phyloP scores from a whole-genome alignment of 2,329 filamentous ascomycete genomes.

The Monosporascus ibericus region DNA sequence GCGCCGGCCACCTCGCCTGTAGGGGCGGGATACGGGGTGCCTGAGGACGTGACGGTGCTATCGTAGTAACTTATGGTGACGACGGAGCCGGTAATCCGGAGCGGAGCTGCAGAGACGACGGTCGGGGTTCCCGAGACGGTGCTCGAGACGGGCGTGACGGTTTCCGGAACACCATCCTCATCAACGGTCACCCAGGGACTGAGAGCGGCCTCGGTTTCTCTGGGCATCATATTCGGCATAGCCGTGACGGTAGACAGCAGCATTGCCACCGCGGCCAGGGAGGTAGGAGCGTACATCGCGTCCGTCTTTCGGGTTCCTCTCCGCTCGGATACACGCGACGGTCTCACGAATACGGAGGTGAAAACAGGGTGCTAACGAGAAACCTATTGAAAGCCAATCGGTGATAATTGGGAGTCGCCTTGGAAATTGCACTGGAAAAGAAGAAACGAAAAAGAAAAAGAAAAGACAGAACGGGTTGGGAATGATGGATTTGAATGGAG shows the following conservation, averaged over 20 bases:
- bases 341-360: too few species aligned
- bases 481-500: too few species aligned
- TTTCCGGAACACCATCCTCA: constrained; percentile 39
- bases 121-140: constrained; percentile 41
- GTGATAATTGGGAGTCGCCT: too few species aligned
- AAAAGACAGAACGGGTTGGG: too few species aligned
- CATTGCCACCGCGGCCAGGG: constrained; percentile 14
- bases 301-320: neutral
- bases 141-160: constrained; percentile 42
- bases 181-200: constrained; percentile 48
- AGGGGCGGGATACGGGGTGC: constrained; percentile 37
- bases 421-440: too few species aligned
- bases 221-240: constrained; percentile 16
- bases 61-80: constrained; percentile 26
- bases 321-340: neutral
- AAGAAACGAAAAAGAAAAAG: too few species aligned
- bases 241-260: constrained; percentile 19
- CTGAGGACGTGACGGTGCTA: constrained; percentile 30
- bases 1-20: constrained; percentile 37
- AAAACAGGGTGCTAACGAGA: too few species aligned
- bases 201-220: constrained; percentile 26
- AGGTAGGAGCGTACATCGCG: constrained; percentile 14
- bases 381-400: too few species aligned
- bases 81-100: constrained; percentile 34
- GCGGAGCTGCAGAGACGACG: constrained; percentile 31